Percentiles rank a stretch among this genome's conserved stretches.
phyloP scores from a whole-genome alignment of 2,329 filamentous ascomycete species.

The Penicillium janthinellum region DNA sequence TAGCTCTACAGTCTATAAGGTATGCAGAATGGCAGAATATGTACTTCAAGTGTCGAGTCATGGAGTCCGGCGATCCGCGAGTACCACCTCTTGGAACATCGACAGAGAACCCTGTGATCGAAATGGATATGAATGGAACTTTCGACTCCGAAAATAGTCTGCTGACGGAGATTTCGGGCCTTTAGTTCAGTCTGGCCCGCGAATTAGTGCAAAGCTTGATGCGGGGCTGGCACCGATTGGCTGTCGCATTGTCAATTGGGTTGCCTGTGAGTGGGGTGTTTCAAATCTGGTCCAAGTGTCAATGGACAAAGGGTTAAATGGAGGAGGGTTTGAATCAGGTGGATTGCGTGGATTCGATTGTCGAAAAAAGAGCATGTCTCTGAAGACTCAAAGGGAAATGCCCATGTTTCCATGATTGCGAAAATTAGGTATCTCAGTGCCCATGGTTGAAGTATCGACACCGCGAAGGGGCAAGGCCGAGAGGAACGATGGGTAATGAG shows the following conservation, averaged over 20 bases:
- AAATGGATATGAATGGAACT: neutral
- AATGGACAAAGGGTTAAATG: neutral
- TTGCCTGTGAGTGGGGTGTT: slow-evolving; percentile 11
- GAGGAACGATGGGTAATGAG: too few species aligned
- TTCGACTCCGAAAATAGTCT: slow-evolving; percentile 7
- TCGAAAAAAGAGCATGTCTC: neutral
- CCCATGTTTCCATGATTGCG: neutral
- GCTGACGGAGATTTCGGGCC: slow-evolving; percentile 1
- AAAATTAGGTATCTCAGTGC: too few species aligned
- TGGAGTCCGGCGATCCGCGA: neutral
- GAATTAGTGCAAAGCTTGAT: slow-evolving; percentile 14
- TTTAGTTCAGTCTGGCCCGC: neutral
- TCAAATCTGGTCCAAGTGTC: neutral
- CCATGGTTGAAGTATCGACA: too few species aligned
- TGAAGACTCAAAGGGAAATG: neutral
- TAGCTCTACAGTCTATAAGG: neutral
- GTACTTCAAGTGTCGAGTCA: neutral
- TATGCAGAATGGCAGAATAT: neutral
- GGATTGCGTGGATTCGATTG: neutral
- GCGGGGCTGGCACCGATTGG: neutral
- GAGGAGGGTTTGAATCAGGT: too few species aligned
- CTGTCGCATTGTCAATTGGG: slow-evolving; percentile 4
- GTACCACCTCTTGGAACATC: neutral
- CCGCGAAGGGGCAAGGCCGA: too few species aligned
- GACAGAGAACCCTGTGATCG: neutral